phyloP scores from a whole-genome alignment of 2,329 filamentous ascomycete genomes.

The Reticulascus tulasneorum region DNA sequence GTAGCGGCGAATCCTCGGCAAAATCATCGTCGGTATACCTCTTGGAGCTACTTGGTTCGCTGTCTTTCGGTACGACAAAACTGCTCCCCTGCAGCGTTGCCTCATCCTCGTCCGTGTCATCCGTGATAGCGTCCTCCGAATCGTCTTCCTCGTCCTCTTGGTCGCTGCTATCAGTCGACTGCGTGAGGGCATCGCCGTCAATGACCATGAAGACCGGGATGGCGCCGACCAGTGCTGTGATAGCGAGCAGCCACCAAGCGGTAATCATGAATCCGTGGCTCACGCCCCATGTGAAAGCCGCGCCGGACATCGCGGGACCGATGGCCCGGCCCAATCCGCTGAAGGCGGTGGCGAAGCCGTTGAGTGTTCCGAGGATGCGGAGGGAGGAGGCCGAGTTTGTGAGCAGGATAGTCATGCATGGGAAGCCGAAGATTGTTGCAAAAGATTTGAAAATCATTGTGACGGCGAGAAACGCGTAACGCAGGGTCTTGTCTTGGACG shows the following conservation, averaged over 20 bases:
- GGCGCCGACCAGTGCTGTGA: slow-evolving; percentile 59
- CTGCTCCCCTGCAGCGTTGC: slow-evolving; percentile 2
- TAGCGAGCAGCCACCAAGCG: slow-evolving; percentile 75
- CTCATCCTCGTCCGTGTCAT: slow-evolving; percentile 19
- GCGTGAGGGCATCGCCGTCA: slow-evolving; percentile 65
- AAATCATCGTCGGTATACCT: neutral
- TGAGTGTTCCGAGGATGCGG: slow-evolving; percentile 82
- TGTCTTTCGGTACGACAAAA: slow-evolving; percentile 1
- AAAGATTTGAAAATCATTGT: slow-evolving; percentile 73
- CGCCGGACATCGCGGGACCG: slow-evolving; percentile 72
- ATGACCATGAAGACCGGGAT: slow-evolving; percentile 71
- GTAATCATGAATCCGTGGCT: slow-evolving; percentile 71
- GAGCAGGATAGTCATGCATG: slow-evolving; percentile 82
- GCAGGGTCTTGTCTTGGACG: slow-evolving; percentile 39
- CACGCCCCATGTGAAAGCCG: slow-evolving; percentile 71
- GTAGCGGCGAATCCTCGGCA: neutral
- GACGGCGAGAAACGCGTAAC: slow-evolving; percentile 59
- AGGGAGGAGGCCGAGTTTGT: slow-evolving; percentile 84
- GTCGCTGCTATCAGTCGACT: slow-evolving; percentile 25
- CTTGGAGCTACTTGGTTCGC: too few relatives aligned
- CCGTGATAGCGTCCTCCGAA: slow-evolving; percentile 15
- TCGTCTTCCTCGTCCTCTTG: slow-evolving; percentile 31
- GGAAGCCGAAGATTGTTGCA: slow-evolving; percentile 79
- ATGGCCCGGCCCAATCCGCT: slow-evolving; percentile 74
- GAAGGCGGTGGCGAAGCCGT: slow-evolving; percentile 83